Base-by-base conservation (phyloP, 2,329 filamentous ascomycete species). In the Aspergillus alliaceus region DNA sequence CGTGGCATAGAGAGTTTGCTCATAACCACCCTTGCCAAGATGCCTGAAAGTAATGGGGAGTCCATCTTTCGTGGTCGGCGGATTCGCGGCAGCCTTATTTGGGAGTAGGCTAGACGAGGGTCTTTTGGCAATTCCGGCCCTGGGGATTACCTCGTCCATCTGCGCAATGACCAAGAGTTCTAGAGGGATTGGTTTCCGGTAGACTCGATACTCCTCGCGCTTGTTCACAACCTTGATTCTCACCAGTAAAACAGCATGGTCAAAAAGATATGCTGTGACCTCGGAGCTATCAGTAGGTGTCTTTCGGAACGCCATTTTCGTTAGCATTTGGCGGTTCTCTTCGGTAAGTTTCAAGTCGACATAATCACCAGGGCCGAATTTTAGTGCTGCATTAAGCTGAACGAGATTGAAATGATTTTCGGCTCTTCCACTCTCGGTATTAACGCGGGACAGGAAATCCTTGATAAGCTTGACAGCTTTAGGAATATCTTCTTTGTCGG, bases 331-430 rank as follows among this genome's bases (percentile, higher is more conserved):
- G 58, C 95, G 90, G 53, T 90, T 90, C 66, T 96, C 92, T 67
- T 99, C 95, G 0, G 92, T 96, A 51, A 99, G 82, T 74, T 96
- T 96, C 60, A 99, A 79, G 72, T 99, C 95, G 48, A 98, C 93
- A 69, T 89, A 90, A 69, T 97, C 93, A 61, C 91, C 91, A 1
- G 90, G 88, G 40, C 89, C 86, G 82, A 96, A 99, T 61, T 93
- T 91, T 62, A 99, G 85, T 66, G 96, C 90, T 65, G 95, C 88
- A 71, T 97, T 95, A 31, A 99, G 83, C 65, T 92, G 90, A 74
- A 93, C 89, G 56, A 99, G 79, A 72, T 98, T 98, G 82, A 96
- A 98, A 52, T 95, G 89, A 72, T 99, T 99, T 76, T 99, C 95
- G 0, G 95, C 92, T 78, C 96, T 97, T 66, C 95, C 95, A 64